A percentile compares a stretch with the other conserved stretches of the same genome.
phyloP scores from a whole-genome alignment of 805 yeast species.

The Starmerella bombicola region DNA sequence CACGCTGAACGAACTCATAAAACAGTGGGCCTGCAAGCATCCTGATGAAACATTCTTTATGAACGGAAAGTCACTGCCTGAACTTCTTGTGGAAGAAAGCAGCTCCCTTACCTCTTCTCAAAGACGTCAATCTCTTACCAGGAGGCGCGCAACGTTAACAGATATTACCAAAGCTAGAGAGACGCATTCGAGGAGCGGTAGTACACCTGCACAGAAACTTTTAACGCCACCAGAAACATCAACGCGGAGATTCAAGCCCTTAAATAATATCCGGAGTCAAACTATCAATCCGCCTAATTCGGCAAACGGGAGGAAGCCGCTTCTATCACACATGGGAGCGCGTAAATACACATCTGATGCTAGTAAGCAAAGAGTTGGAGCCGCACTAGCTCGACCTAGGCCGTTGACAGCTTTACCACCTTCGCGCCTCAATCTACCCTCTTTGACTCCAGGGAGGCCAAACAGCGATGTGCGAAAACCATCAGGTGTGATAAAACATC shows the following conservation, averaged over 20 bases:
- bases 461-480: not conserved
- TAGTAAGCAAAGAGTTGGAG: not conserved
- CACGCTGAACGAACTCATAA: slow-evolving; percentile 38
- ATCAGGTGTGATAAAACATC: not conserved
- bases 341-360: not conserved
- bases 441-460: not conserved
- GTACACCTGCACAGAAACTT: not conserved
- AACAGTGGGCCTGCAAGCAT: slow-evolving; percentile 31
- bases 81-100: not conserved
- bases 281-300: not conserved
- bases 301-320: not conserved
- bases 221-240: too few species aligned
- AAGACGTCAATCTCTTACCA: not conserved
- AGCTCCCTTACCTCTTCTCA: not conserved
- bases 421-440: not conserved
- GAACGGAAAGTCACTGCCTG: not conserved
- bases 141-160: not conserved
- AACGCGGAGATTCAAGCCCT: not conserved
- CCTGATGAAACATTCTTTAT: slow-evolving; percentile 38
- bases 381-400: not conserved
- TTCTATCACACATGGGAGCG: not conserved
- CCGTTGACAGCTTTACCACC: not conserved
- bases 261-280: not conserved
- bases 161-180: not conserved
- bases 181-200: too few species aligned